Evolutionary conservation across 371 early-diverging fungal species (phyloP), one percentile per base, ranked within the genome.

Genomic region (Smittium culicis): DNA sequence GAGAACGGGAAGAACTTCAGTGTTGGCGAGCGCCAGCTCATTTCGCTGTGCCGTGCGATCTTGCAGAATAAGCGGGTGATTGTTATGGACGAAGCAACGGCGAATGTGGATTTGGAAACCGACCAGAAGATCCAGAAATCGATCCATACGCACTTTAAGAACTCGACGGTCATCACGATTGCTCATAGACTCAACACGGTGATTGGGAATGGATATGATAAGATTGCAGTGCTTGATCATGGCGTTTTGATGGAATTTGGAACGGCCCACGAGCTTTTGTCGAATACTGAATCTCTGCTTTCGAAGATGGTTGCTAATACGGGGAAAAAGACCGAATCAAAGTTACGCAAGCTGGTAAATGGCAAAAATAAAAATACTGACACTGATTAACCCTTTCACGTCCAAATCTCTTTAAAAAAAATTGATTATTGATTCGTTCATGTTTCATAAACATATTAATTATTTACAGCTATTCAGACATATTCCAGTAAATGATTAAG

Each of bases 161-260:
- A 83, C 54, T 79, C 84, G 1, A 83, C 89, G 0, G 68, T 87
- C 33, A 69, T 89, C 45, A 83, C 85, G 65, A 87, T 90, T 73
- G 89, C 90, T 3, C 88, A 90, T 67, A 84, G 89, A 28, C 81
- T 89, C 69, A 80, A 86, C 67, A 91, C 92, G 0, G 82, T 95
- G 20, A 88, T 92, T 66, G 92, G 93, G 70, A 80, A 77, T 55
- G 88, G 86, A 1, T 93, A 89, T 66, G 92, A 92, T 71, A 77
- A 79, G 56, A 86, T 93, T 16, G 70, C 92, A 33, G 91, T 92
- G 0, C 77, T 94, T 67, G 88, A 90, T 68, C 35, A 54, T 2
- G 74, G 74, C 29, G 35, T 35, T 34, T 59, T 69, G 0, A 61
- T 59, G 1, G 75, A 74, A 67, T 71, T 69, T 63, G 72, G 45